Base-by-base conservation (phyloP, 75 land plant genomes). In the Pinus taeda region DNA sequence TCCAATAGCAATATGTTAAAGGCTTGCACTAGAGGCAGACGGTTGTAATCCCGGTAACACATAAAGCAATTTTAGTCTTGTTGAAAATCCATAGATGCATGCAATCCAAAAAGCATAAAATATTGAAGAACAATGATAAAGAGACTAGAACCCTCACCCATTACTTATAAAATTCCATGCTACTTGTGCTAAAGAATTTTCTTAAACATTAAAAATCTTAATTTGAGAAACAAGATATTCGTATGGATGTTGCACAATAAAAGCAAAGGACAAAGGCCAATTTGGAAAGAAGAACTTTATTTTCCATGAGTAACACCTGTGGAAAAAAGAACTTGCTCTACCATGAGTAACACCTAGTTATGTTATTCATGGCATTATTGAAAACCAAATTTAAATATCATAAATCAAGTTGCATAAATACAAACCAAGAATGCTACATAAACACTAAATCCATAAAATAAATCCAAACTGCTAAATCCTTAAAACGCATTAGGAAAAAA, bases 81-180 rank as follows among this genome's bases (percentile, higher is more conserved):
- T 59, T 26, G 1, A 26, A 17, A 65, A 26, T 17, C 29, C 74
- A 17, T 13, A 59, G 21, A 13, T 57, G 72, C 42, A 39, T 57
- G 2, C 6, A 58, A 62, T 7, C 58, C n/a, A n/a, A 17, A 29
- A 53, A 33, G 22, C 6, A 15, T 78, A 11, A 18, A 69, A 17
- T 66, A 21, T 6, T 21, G 26, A 26, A 26, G 26, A 26, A 26
- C 26, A 26, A 26, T 0, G 26, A 26, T 26, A 26, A 26, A 26
- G 5, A 9, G 53, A 22, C 42, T 20, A 14, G 39, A 1, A 8
- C 4, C 17, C 85, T 82, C 79, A 85, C 86, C 81, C 85, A 61
- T 85, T 85, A 78, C 82, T 85, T 22, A 85, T 76, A 59, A 85
- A 83, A 65, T 83, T 85, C 85, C 85, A 85, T 18, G 86, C 85